Percentiles rank a stretch among this genome's conserved stretches.
Evolutionary conservation across 2,329 filamentous ascomycete genomes (phyloP).

Genomic region (Nannizziopsis barbatae): DNA sequence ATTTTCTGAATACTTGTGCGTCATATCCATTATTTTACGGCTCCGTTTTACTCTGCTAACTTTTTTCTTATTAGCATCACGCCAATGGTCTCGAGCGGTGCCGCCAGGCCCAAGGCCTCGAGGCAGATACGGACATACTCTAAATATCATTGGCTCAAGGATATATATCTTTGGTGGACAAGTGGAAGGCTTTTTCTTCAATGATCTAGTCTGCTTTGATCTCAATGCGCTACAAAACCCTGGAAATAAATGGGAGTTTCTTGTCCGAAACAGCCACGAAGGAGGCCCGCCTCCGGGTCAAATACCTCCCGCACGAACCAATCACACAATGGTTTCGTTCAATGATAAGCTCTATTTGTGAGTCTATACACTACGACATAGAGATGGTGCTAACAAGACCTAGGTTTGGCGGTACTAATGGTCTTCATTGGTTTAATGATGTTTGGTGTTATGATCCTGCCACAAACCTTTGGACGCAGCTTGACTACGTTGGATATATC

Average conservation of each 20-base stretch:
- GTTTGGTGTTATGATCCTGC: constrained; percentile 92
- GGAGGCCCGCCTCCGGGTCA: constrained; percentile 48
- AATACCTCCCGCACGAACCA: constrained; percentile 80
- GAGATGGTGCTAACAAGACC: constrained; percentile 13
- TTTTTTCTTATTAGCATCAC: constrained; percentile 57
- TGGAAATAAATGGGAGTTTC: constrained; percentile 84
- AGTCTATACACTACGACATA: constrained; percentile 31
- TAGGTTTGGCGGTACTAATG: constrained; percentile 96
- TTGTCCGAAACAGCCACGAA: constrained; percentile 62
- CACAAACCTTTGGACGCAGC: constrained; percentile 69
- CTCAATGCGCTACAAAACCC: constrained; percentile 87
- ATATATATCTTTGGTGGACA: constrained; percentile 97
- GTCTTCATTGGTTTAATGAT: constrained; percentile 95
- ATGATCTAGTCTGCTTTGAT: constrained; percentile 90
- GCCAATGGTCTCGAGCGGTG: constrained; percentile 92
- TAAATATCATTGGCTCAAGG: constrained; percentile 94
- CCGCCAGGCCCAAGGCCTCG: constrained; percentile 76
- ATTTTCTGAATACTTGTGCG: constrained; percentile 94
- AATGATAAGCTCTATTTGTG: constrained; percentile 91
- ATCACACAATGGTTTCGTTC: constrained; percentile 83
- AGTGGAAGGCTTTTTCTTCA: constrained; percentile 96
- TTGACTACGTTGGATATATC: constrained; percentile 97
- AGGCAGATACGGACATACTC: constrained; percentile 86
- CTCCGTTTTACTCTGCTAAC: constrained; percentile 20
- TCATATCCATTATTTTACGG: constrained; percentile 15